Conservation (phyloP, 176 grass and related monocot species). For the Musa troglodytarum region DNA sequence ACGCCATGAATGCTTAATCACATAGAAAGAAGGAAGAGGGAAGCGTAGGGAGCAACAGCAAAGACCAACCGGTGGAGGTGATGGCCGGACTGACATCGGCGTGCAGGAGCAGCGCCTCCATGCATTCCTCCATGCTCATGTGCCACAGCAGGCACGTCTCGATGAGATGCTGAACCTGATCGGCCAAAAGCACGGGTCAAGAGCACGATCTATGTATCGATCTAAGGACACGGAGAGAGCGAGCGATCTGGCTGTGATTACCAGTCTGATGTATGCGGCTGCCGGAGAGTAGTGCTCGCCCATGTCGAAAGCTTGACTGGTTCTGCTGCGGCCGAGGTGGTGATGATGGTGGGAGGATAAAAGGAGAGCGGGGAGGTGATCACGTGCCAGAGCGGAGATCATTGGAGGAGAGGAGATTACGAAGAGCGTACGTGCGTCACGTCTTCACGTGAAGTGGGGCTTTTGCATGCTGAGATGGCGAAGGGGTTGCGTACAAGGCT, state of each 20-base stretch:
- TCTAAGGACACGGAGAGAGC: background rate
- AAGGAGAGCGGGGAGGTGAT: background rate
- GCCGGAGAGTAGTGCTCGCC: background rate
- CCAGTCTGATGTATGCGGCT: background rate
- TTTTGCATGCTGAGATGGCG: too few species aligned
- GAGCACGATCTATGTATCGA: background rate
- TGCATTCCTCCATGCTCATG: constrained; percentile 94
- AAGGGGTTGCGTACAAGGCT: too few species aligned
- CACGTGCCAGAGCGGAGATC: constrained; percentile 38
- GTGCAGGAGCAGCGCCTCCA: constrained; percentile 54
- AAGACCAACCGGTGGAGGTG: constrained; percentile 55
- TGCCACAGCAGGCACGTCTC: constrained; percentile 69
- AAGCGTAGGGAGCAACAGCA: background rate
- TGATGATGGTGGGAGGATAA: background rate
- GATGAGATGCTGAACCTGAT: constrained; percentile 78
- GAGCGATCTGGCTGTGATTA: background rate
- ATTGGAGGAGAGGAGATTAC: constrained; percentile 23
- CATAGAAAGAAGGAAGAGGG: background rate
- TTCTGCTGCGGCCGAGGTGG: background rate
- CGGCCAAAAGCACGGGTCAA: background rate
- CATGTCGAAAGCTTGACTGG: background rate
- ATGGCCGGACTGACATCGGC: constrained; percentile 53
- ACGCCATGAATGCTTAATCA: background rate
- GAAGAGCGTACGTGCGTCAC: background rate
- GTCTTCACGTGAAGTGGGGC: too few species aligned